Evolutionary conservation across 2,329 filamentous ascomycete genomes (phyloP).

Genomic region (Clonostachys rosea): DNA sequence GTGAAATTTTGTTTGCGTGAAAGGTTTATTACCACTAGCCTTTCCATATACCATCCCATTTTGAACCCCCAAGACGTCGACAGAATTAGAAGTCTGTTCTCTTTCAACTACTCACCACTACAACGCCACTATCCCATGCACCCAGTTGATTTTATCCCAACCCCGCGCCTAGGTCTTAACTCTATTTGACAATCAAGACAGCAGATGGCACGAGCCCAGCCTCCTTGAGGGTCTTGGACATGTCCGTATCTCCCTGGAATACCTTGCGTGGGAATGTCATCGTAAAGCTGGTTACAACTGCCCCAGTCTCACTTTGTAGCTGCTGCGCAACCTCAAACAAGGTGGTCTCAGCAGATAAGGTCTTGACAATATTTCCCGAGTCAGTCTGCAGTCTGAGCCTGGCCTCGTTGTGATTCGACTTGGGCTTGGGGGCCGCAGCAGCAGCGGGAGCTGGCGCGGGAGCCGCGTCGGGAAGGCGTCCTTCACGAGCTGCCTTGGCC

Average conservation of each 20-base stretch:
- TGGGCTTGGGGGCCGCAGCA: slow-evolving; percentile 42
- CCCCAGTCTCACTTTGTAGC: slow-evolving; percentile 66
- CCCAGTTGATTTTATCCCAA: too few relatives aligned
- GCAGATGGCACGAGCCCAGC: slow-evolving; percentile 86
- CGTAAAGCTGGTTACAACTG: slow-evolving; percentile 70
- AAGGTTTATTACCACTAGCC: too few relatives aligned
- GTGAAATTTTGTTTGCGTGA: too few relatives aligned
- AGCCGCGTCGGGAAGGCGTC: slow-evolving; percentile 47
- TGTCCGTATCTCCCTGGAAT: slow-evolving; percentile 65
- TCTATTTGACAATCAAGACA: slow-evolving; percentile 70
- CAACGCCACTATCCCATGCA: too few relatives aligned
- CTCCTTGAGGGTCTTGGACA: slow-evolving; percentile 89
- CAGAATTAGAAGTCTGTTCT: too few relatives aligned
- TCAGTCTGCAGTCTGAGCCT: slow-evolving; percentile 76
- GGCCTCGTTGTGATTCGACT: slow-evolving; percentile 72
- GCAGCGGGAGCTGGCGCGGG: slow-evolving; percentile 33
- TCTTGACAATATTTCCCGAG: slow-evolving; percentile 76
- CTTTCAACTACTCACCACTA: too few relatives aligned
- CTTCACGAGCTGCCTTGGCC: slow-evolving; percentile 82
- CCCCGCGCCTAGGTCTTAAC: background rate
- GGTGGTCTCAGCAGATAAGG: slow-evolving; percentile 82
- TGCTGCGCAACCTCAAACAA: slow-evolving; percentile 86
- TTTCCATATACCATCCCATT: too few relatives aligned
- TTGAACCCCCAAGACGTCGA: too few relatives aligned
- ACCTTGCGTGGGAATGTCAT: slow-evolving; percentile 85